Evolutionary conservation across 2,329 filamentous ascomycete genomes (phyloP).

Genomic region (Colletotrichum sp.): DNA sequence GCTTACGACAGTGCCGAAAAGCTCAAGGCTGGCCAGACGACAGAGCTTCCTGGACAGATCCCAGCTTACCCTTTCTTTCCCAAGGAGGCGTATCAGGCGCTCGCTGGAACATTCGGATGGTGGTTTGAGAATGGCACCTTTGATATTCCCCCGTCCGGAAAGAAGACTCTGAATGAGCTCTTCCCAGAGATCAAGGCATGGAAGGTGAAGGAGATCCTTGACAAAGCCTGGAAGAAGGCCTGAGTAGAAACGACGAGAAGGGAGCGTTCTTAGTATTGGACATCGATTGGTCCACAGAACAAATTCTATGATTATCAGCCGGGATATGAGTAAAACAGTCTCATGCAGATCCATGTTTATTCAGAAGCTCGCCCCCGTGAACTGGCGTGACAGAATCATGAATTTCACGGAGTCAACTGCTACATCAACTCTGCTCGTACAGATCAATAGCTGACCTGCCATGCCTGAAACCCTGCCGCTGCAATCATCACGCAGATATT

Average conservation of each 20-base stretch:
- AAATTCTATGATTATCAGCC: not conserved
- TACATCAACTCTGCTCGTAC: not conserved
- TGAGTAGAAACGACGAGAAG: not conserved
- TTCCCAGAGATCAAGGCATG: conserved; percentile 27
- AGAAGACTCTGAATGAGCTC: conserved; percentile 22
- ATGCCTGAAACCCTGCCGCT: not conserved
- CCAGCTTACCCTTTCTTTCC: conserved; percentile 27
- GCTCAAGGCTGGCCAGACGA: conserved; percentile 36
- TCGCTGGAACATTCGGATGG: conserved; percentile 26
- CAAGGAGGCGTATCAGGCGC: conserved; percentile 26
- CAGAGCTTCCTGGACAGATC: conserved; percentile 32
- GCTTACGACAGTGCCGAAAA: conserved; percentile 35
- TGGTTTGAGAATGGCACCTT: conserved; percentile 24
- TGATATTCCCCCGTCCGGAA: conserved; percentile 13
- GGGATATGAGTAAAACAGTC: not conserved
- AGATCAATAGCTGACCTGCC: not conserved
- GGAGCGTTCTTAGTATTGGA: not conserved
- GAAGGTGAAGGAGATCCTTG: conserved; percentile 28
- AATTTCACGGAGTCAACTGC: not conserved
- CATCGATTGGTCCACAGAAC: not conserved
- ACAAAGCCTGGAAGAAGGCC: conserved; percentile 23
- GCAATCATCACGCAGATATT: not conserved
- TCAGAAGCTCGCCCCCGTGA: not conserved
- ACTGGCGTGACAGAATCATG: not conserved
- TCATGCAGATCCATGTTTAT: not conserved